A percentile compares a stretch with the other conserved stretches of the same genome.
phyloP scores from a whole-genome alignment of 2,329 filamentous ascomycete genomes.

The Ilyonectria robusta region DNA sequence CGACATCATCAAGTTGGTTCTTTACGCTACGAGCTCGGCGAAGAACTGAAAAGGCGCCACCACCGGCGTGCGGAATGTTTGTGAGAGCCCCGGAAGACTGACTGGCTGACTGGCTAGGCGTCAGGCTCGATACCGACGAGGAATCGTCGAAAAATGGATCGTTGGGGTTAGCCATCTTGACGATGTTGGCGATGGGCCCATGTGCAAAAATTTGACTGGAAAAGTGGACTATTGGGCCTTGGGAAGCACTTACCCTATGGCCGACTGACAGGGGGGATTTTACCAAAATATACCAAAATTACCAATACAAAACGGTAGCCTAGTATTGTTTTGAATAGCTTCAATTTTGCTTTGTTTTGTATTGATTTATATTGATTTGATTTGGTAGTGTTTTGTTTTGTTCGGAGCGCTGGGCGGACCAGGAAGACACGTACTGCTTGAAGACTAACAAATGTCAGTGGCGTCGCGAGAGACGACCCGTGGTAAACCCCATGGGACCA shows the following conservation, averaged over 20 bases:
- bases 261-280: too few species aligned
- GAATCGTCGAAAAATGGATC: slow-evolving; percentile 7
- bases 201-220: slow-evolving; percentile 6
- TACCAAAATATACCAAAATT: neutral
- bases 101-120: neutral
- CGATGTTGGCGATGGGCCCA: slow-evolving; percentile 11
- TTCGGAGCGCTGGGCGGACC: slow-evolving; percentile 19
- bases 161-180: slow-evolving; percentile 3
- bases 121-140: neutral
- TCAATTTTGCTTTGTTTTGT: slow-evolving; percentile 15
- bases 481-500: too few species aligned
- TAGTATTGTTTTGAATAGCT: slow-evolving; percentile 18
- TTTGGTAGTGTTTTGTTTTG: slow-evolving; percentile 15
- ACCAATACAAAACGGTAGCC: neutral
- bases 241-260: neutral
- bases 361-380: slow-evolving; percentile 22
- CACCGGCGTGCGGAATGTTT: slow-evolving; percentile 7
- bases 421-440: too few species aligned
- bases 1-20: slow-evolving; percentile 8
- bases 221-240: slow-evolving; percentile 5
- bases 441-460: too few species aligned
- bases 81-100: slow-evolving; percentile 7
- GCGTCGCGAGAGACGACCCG: too few species aligned
- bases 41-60: slow-evolving; percentile 4
- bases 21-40: neutral